Base-by-base conservation (phyloP, 345 rosid genomes). In the Bretschneidera sinensis region DNA sequence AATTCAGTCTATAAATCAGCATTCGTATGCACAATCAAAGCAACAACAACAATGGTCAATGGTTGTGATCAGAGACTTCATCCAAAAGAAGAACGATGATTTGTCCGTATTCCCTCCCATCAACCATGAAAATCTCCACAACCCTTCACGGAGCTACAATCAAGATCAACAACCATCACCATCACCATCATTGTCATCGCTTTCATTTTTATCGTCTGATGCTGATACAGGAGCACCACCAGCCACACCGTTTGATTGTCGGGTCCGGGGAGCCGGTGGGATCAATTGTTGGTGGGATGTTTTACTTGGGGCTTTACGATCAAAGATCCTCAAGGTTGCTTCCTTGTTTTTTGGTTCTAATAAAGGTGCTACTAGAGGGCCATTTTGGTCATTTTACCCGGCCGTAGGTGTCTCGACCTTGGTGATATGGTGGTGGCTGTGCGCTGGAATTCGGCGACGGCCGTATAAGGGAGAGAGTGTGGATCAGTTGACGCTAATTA, bases 121-220 rank as follows among this genome's bases (percentile, higher is more conserved):
- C 60, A 54, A 72, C 60, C 88, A 83, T 19, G 88, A 83, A 66
- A 80, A 83, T 65, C 83, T 83, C 66, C 69, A 33, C 0, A 23
- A 66, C 22, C 64, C 73, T 1, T 60, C 55, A 23, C 6, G 1
- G 9, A n/a, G 48, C n/a, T n/a, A n/a, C 21, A 59, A 28, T 17
- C 60, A 51, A 0, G 34, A 48, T 14, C 62, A 45, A 9, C 62
- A 34, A n/a, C n/a, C n/a, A 11, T 24, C 64, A 33, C 21, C 60
- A 25, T 18, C 62, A 5, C 24, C 17, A 23, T 52, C n/a, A 48
- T n/a, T 20, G 57, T 11, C 21, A 23, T 1, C 23, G 39, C 0
- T 49, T 68, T 66, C 16, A 23, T 53, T 25, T 18, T 17, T 31
- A 14, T 24, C 21, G n/a, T n/a, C n/a, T n/a, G n/a, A n/a, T n/a